A percentile compares a stretch with the other conserved stretches of the same genome.
phyloP scores from a whole-genome alignment of 257 asterid species.

The Agastache rugosa region DNA sequence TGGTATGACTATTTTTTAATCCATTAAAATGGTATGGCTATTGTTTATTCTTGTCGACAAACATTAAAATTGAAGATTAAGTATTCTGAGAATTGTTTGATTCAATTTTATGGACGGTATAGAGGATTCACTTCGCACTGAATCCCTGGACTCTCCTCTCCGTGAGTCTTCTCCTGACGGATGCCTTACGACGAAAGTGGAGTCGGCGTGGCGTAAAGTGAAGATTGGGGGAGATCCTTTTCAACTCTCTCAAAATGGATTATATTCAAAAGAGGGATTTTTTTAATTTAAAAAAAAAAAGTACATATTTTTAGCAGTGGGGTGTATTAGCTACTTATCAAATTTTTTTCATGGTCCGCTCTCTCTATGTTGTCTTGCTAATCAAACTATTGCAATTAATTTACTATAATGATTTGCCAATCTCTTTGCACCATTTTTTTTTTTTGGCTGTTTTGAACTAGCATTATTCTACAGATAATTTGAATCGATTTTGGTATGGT shows the following conservation, averaged over 20 bases:
- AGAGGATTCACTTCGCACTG: no score
- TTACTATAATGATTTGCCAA: neutral
- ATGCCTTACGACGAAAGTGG: neutral
- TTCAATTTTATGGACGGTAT: neutral
- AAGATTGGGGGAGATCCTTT: no score
- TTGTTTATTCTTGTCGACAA: neutral
- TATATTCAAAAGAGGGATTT: neutral
- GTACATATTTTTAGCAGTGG: neutral
- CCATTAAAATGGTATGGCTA: neutral
- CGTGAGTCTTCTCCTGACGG: no score
- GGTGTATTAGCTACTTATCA: neutral
- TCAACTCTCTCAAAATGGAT: no score
- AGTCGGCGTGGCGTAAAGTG: neutral
- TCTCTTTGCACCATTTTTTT: constrained; percentile 4
- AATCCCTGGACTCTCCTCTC: no score
- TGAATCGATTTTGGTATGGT: neutral
- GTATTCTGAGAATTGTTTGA: neutral
- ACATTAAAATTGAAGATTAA: neutral
- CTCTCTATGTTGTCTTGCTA: neutral
- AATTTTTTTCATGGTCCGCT: neutral
- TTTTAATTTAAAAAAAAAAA: neutral
- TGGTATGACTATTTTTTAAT: no score
- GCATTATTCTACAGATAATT: neutral
- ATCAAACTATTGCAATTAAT: neutral
- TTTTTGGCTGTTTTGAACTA: constrained; percentile 6